These are phyloP conservation scores for Zygnema circumcarinatum DNA, from an alignment of 139 green algal genomes.

Conservation along the genomic window DNA sequence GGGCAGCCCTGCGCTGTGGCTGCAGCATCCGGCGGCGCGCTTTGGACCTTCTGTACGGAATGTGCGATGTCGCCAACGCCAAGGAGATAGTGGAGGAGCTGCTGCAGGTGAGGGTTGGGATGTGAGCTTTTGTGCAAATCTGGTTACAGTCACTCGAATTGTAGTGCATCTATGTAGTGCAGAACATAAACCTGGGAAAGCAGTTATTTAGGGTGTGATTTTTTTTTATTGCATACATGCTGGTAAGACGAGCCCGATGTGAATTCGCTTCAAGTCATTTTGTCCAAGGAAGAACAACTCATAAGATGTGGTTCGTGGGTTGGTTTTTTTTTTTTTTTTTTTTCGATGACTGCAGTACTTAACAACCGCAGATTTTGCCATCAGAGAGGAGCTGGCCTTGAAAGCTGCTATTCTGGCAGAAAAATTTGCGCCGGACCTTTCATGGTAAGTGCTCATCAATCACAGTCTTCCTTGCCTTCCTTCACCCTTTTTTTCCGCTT, in stretches of 20 bases:
- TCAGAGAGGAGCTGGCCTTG: slow-evolving; percentile 96
- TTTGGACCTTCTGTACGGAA: slow-evolving; percentile 87
- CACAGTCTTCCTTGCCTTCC: background rate
- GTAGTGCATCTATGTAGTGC: too few species aligned
- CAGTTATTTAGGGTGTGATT: too few species aligned
- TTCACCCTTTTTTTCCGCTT: slow-evolving; percentile 17
- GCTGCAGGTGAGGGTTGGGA: slow-evolving; percentile 49
- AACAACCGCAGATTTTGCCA: slow-evolving; percentile 81
- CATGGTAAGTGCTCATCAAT: slow-evolving; percentile 54
- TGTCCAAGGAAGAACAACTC: too few species aligned
- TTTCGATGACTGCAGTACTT: slow-evolving; percentile 75
- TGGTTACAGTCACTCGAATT: too few species aligned
- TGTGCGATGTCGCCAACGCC: slow-evolving; percentile 81
- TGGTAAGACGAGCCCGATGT: too few species aligned
- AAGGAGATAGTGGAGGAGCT: slow-evolving; percentile 79
- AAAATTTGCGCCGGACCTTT: slow-evolving; percentile 79
- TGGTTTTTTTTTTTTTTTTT: slow-evolving; percentile 6
- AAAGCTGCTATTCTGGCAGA: slow-evolving; percentile 97
- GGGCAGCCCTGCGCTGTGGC: too few species aligned
- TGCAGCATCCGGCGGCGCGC: slow-evolving; percentile 82
- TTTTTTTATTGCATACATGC: too few species aligned
- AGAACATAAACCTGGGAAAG: too few species aligned
- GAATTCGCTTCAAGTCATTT: too few species aligned
- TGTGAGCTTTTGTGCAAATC: too few species aligned
- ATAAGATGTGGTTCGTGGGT: too few species aligned